A percentile compares a stretch with the other conserved stretches of the same genome.
These are phyloP conservation scores for Aspergillus melleus DNA, from an alignment of 2,329 filamentous ascomycete genomes.

Conservation along the genomic window DNA sequence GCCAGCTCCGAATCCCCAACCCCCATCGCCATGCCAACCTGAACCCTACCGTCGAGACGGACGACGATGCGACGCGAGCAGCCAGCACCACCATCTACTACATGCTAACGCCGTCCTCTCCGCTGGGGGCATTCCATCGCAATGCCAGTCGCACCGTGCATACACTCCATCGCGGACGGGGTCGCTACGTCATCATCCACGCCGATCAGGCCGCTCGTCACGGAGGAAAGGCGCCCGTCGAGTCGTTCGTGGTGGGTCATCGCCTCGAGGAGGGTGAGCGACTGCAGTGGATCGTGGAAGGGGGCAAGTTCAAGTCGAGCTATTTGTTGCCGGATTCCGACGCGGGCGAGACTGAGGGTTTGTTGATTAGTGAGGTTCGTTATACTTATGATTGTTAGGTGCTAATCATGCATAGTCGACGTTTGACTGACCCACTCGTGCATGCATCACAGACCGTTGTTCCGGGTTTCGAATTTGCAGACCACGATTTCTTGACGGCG, in stretches of 20 bases:
- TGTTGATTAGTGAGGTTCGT: conserved; percentile 63
- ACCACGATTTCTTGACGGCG: conserved; percentile 59
- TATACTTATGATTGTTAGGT: too few species aligned
- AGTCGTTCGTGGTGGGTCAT: conserved; percentile 64
- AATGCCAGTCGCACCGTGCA: conserved; percentile 65
- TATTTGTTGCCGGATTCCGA: conserved; percentile 55
- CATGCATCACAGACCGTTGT: conserved; percentile 54
- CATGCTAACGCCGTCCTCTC: conserved; percentile 57
- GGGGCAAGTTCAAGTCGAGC: conserved; percentile 66
- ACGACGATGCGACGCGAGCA: conserved; percentile 28
- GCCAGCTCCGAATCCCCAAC: too few species aligned
- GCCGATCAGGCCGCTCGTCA: conserved; percentile 44
- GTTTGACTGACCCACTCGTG: neutral
- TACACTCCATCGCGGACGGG: conserved; percentile 63
- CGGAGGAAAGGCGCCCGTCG: conserved; percentile 39
- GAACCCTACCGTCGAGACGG: conserved; percentile 19
- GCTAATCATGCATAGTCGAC: too few species aligned
- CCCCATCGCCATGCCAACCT: conserved; percentile 47
- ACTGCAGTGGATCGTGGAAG: conserved; percentile 69
- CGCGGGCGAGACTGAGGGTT: conserved; percentile 44
- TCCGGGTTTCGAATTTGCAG: conserved; percentile 66
- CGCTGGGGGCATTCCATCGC: conserved; percentile 63
- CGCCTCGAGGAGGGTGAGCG: conserved; percentile 60
- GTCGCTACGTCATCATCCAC: conserved; percentile 65
- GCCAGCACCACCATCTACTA: conserved; percentile 65